These are phyloP conservation scores for Trypanosoma melophagium DNA, from an alignment of 208 protist species.

Conservation along the genomic window DNA sequence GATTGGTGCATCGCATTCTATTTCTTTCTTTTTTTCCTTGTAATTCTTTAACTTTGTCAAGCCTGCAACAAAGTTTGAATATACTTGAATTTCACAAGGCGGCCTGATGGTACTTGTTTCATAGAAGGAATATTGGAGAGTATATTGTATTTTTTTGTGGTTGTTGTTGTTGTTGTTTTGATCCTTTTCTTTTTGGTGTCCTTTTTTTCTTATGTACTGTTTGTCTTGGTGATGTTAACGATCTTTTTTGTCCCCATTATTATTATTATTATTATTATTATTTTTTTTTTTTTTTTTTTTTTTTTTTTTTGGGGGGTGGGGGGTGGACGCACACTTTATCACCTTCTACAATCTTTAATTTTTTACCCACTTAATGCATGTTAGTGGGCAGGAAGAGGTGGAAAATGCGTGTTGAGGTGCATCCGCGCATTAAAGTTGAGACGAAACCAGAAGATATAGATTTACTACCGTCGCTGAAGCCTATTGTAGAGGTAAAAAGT, in stretches of 20 bases:
- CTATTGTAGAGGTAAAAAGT: not conserved
- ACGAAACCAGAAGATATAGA: conserved; percentile 1
- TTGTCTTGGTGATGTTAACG: not conserved
- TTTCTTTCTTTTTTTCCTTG: not conserved
- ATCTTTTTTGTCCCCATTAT: no score
- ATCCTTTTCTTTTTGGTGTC: not conserved
- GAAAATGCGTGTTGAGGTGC: not conserved
- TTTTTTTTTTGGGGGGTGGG: no score
- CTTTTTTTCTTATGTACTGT: not conserved
- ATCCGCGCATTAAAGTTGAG: conserved; percentile 1
- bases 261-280: no score
- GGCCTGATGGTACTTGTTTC: not conserved
- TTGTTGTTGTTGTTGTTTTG: not conserved
- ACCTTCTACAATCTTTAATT: not conserved
- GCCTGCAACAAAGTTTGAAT: no score
- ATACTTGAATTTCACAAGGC: not conserved
- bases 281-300: not conserved
- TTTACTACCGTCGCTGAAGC: not conserved
- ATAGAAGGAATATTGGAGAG: conserved; percentile 8
- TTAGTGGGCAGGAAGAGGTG: no score
- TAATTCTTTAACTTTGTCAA: no score
- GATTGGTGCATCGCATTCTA: not conserved
- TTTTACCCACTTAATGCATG: no score
- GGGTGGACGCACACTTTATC: no score
- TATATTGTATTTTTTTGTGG: not conserved